These are phyloP conservation scores for Myriosclerotinia curreyana DNA, from an alignment of 2,329 filamentous ascomycete genomes.

Conservation along the genomic window DNA sequence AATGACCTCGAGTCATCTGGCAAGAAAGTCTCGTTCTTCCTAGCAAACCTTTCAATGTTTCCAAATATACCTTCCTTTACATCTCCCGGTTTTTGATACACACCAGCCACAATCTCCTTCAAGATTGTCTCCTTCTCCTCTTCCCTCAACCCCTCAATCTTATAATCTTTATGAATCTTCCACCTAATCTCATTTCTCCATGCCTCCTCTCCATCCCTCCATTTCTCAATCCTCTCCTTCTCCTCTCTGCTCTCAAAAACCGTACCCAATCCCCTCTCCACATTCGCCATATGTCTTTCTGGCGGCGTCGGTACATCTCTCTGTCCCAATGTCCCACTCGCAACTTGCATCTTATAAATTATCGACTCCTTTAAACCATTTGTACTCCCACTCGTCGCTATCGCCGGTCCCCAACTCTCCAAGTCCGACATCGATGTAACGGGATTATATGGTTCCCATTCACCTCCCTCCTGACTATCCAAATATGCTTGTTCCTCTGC, in stretches of 20 bases:
- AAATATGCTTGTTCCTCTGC: conserved; percentile 32
- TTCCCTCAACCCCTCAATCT: conserved; percentile 23
- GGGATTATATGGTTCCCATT: conserved; percentile 32
- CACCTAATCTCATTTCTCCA: conserved; percentile 15
- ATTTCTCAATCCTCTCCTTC: conserved; percentile 18
- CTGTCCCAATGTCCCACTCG: conserved; percentile 28
- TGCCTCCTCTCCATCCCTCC: conserved; percentile 14
- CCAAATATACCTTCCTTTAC: conserved; percentile 25
- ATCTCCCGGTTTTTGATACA: conserved; percentile 32
- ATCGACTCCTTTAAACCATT: conserved; percentile 32
- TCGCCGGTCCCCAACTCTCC: conserved; percentile 28
- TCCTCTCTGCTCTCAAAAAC: conserved; percentile 35
- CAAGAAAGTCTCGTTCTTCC: conserved; percentile 39
- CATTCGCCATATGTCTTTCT: conserved; percentile 27
- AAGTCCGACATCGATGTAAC: conserved; percentile 31
- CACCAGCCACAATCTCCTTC: conserved; percentile 36
- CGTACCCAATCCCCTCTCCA: conserved; percentile 29
- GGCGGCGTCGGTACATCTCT: conserved; percentile 23
- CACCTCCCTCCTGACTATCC: conserved; percentile 31
- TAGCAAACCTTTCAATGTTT: conserved; percentile 30
- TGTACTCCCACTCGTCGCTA: conserved; percentile 28
- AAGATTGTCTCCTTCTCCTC: conserved; percentile 29
- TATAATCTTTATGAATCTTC: conserved; percentile 7
- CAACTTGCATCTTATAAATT: conserved; percentile 33
- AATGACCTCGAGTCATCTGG: conserved; percentile 33